Base-by-base conservation (phyloP, 2,329 filamentous ascomycete species). In the Fonsecaea multimorphosa region DNA sequence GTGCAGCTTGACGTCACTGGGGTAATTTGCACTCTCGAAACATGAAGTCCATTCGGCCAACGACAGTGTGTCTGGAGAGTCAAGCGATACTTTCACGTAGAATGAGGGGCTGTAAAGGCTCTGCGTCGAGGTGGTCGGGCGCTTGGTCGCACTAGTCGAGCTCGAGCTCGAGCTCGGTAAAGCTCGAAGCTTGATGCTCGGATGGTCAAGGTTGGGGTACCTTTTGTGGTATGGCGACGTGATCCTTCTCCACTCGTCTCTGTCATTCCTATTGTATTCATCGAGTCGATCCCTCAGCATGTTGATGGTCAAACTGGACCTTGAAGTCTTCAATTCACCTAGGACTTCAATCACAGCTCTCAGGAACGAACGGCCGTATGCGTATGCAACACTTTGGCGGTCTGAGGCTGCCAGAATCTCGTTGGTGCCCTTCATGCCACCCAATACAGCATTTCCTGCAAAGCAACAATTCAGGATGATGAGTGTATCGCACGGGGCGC, bases 21-120 rank as follows among this genome's bases (percentile, higher is more conserved):
- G 51, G 27, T 53, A 53, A n/a, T 53, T 53, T 16, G 51, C 24
- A 24, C 51, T 53, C 51, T 24, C 51, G 31, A 53, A 53, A 32
- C 51, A 53, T 2, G 22, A 31, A 53, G 51, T 32, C 51, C 51
- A 53, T 53, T 53, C 51, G 22, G 6, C 51, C 11, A 53, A 32
- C 27, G 51, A 53, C 24, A 53, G 27, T n/a, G 8, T 27, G 12
- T 32, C 24, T 16, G n/a, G 27, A 31, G 24, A 53, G 24, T 53
- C 51, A 31, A 31, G 51, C 8, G 51, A 31, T 9, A 53, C 24
- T 32, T 53, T 53, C 6, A 53, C 24, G 51, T 53, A 53, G 51
- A 53, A 31, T n/a, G 38, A 44, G n/a, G 14, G 38, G n/a, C 38
- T 44, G 14, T 44, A 5, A n/a, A 44, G 38, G 11, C n/a, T 4